A percentile compares a stretch with the other conserved stretches of the same genome.
Conservation (phyloP, 306 rosid genomes). For the Quercus wislizeni region DNA sequence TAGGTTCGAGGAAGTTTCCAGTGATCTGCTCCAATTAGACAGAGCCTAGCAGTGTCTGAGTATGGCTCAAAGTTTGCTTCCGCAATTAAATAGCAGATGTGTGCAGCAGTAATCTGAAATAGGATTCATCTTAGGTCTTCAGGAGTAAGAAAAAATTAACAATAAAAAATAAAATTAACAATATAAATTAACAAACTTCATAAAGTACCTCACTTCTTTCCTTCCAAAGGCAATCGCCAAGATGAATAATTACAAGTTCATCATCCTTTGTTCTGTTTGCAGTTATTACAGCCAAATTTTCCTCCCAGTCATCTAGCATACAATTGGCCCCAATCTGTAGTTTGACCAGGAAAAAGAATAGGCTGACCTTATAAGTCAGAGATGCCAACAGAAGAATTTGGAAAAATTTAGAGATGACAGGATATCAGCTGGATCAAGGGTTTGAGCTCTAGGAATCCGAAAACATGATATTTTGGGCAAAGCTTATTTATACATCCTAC, state of each 20-base stretch:
- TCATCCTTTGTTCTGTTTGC: constrained; percentile 95
- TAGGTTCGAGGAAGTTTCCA: constrained; percentile 89
- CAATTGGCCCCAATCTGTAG: constrained; percentile 57
- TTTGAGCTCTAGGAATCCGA: not conserved
- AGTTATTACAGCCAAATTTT: constrained; percentile 85
- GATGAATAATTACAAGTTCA: constrained; percentile 82
- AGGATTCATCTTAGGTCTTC: constrained; percentile 27
- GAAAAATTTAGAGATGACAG: constrained; percentile 11
- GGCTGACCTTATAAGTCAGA: constrained; percentile 17
- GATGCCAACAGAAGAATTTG: constrained; percentile 8
- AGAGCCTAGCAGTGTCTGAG: constrained; percentile 83
- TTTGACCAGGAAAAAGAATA: constrained; percentile 17
- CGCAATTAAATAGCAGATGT: constrained; percentile 92
- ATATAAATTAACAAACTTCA: constrained; percentile 6
- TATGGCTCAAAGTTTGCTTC: constrained; percentile 85
- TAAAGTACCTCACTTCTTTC: constrained; percentile 76
- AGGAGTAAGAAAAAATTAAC: not conserved
- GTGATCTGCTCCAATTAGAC: constrained; percentile 96
- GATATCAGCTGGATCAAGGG: constrained; percentile 10
- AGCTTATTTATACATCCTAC: constrained; percentile 18
- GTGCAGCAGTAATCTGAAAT: constrained; percentile 85
- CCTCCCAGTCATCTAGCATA: constrained; percentile 93
- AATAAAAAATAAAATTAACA: not conserved
- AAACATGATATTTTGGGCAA: not conserved
- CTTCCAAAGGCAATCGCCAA: constrained; percentile 93